phyloP scores from a whole-genome alignment of 208 protist species.

The Ichthyophonus hoferi region DNA sequence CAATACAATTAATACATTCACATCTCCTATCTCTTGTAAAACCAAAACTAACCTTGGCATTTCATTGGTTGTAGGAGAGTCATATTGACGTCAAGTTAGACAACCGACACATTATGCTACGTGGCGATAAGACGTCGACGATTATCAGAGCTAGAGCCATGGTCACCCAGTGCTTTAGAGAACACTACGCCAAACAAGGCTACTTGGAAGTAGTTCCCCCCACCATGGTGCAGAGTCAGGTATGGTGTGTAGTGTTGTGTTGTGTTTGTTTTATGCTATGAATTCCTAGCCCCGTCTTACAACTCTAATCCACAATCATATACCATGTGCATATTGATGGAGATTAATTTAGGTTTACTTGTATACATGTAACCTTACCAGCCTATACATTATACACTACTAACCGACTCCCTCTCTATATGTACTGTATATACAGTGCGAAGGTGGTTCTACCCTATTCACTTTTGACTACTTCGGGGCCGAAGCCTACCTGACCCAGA shows the following conservation, averaged over 20 bases:
- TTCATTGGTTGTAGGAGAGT: conserved; percentile 76
- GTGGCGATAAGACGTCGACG: conserved; percentile 76
- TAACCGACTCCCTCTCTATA: too few relatives aligned
- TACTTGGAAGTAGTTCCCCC: conserved; percentile 92
- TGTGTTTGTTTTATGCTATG: too few relatives aligned
- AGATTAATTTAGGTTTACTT: too few relatives aligned
- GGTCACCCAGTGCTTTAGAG: conserved; percentile 81
- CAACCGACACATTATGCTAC: conserved; percentile 86
- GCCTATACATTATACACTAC: too few relatives aligned
- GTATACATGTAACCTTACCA: too few relatives aligned
- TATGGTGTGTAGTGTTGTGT: too few relatives aligned
- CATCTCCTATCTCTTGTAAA: not conserved
- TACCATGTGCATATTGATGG: too few relatives aligned
- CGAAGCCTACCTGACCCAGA: conserved; percentile 92
- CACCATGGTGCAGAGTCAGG: conserved; percentile 92
- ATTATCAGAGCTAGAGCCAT: conserved; percentile 82
- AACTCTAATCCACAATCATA: too few relatives aligned
- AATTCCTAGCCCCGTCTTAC: too few relatives aligned
- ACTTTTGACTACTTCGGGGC: conserved; percentile 94
- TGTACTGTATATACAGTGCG: conserved; percentile 72
- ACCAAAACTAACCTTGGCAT: not conserved
- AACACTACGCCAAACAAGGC: conserved; percentile 80
- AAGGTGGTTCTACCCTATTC: conserved; percentile 95
- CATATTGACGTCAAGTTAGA: conserved; percentile 81
- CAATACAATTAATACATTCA: not conserved